Conservation (phyloP, 2,329 filamentous ascomycete species). For the Trichoderma pleuroti region DNA sequence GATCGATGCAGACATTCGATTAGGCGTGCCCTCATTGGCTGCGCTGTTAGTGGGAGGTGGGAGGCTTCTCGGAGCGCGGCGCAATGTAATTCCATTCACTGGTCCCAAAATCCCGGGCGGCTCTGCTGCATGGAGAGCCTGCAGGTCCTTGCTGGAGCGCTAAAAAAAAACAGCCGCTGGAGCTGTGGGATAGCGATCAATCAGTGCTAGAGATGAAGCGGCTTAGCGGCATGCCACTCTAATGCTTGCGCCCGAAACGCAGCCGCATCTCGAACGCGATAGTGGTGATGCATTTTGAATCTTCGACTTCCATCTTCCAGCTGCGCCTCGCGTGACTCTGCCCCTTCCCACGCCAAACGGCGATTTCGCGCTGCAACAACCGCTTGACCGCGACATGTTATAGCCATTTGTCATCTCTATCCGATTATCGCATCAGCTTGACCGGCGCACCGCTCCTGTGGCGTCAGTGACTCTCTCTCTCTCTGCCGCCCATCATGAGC, state of each 20-base stretch:
- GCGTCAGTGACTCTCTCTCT: conserved; percentile 11
- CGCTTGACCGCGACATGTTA: conserved; percentile 26
- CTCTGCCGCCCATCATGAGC: conserved; percentile 60
- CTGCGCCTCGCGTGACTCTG: conserved; percentile 8
- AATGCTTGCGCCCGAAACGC: neutral
- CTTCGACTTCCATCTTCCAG: neutral
- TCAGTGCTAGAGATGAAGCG: neutral
- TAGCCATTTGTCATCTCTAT: conserved; percentile 21
- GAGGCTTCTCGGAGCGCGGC: conserved; percentile 17
- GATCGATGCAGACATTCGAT: conserved; percentile 16
- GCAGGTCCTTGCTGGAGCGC: neutral
- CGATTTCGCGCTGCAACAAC: neutral
- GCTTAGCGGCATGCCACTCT: conserved; percentile 3
- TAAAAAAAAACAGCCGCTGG: neutral
- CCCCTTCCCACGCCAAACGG: neutral
- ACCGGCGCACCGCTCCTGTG: conserved; percentile 25
- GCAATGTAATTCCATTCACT: conserved; percentile 19
- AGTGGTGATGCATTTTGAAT: neutral
- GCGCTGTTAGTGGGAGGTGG: neutral
- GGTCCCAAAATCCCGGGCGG: neutral
- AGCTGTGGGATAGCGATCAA: neutral
- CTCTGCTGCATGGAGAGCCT: too few species aligned
- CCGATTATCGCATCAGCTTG: conserved; percentile 20
- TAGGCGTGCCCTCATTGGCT: conserved; percentile 22
- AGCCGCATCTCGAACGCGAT: conserved; percentile 1